These are phyloP conservation scores for Daphne laureola DNA, from an alignment of 441 rosid species.

Conservation along the genomic window DNA sequence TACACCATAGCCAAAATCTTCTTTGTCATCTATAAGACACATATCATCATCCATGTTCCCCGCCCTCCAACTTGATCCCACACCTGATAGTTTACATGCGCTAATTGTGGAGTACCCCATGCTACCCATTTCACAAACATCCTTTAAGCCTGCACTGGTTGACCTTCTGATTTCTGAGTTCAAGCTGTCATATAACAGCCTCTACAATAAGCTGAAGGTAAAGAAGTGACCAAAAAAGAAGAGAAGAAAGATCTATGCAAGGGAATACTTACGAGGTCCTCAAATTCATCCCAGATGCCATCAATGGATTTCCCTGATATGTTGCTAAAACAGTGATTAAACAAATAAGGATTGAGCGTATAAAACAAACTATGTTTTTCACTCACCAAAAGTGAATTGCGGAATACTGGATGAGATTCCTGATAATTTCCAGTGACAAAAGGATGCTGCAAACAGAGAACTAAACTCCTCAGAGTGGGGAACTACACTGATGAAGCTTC, in stretches of 20 bases:
- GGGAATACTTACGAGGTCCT: slow-evolving; percentile 39
- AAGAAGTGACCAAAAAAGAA: background rate
- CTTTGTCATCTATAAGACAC: slow-evolving; percentile 59
- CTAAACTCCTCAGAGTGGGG: slow-evolving; percentile 2
- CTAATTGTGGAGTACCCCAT: slow-evolving; percentile 34
- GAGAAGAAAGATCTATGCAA: slow-evolving; percentile 7
- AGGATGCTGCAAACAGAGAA: slow-evolving; percentile 39
- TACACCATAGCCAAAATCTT: slow-evolving; percentile 47
- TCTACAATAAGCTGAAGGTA: slow-evolving; percentile 10
- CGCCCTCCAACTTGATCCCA: slow-evolving; percentile 31
- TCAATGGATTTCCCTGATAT: slow-evolving; percentile 38
- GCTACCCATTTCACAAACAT: slow-evolving; percentile 44
- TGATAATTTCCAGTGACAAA: slow-evolving; percentile 42
- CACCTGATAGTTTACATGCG: slow-evolving; percentile 31
- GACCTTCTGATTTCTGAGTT: slow-evolving; percentile 41
- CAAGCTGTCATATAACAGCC: slow-evolving; percentile 32
- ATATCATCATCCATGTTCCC: slow-evolving; percentile 42
- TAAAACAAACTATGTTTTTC: slow-evolving; percentile 7
- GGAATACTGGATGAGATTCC: slow-evolving; percentile 37
- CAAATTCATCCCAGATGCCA: slow-evolving; percentile 32
- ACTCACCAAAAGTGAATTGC: slow-evolving; percentile 39
- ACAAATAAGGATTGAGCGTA: slow-evolving; percentile 14
- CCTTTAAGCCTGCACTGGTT: slow-evolving; percentile 50
- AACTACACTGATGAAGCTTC: slow-evolving; percentile 4
- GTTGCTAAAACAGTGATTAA: slow-evolving; percentile 15